Conservation (phyloP, 2,329 filamentous ascomycete genomes). For the Acephala macrosclerotiorum region DNA sequence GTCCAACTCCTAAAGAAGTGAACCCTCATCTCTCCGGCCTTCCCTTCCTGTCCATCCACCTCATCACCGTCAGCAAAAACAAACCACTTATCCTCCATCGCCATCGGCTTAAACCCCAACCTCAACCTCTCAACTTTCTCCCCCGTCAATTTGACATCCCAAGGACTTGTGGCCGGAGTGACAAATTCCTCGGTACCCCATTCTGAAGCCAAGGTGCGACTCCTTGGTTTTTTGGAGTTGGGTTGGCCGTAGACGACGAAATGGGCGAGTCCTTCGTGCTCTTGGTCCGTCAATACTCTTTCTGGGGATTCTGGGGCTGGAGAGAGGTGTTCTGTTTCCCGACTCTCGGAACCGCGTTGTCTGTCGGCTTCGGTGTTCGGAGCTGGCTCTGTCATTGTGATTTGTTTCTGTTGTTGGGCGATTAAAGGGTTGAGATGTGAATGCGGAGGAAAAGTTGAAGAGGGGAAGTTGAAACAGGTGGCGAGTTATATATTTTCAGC, state of each 20-base stretch:
- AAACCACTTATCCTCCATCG: constrained; percentile 32
- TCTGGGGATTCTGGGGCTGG: not conserved
- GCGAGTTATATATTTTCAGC: too few relatives aligned
- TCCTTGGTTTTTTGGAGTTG: not conserved
- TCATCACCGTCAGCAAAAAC: too few relatives aligned
- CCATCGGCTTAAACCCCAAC: constrained; percentile 14
- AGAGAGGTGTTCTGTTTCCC: not conserved
- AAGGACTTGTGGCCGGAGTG: not conserved
- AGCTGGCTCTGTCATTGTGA: not conserved
- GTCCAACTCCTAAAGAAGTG: constrained; percentile 22
- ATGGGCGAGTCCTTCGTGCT: not conserved
- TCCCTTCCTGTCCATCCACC: too few relatives aligned
- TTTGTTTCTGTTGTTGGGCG: not conserved
- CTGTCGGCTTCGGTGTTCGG: not conserved
- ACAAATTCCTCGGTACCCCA: not conserved
- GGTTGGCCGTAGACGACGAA: not conserved
- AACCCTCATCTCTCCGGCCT: not conserved
- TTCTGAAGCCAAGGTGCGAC: not conserved
- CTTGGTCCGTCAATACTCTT: not conserved
- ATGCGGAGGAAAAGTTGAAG: too few relatives aligned
- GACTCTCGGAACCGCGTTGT: not conserved
- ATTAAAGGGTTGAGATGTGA: not conserved
- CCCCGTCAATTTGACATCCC: constrained; percentile 15
- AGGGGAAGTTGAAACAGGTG: too few relatives aligned
- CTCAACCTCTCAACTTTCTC: not conserved